Evolutionary conservation across 2,329 filamentous ascomycete species (phyloP).

Genomic region (Talaromyces funiculosus): DNA sequence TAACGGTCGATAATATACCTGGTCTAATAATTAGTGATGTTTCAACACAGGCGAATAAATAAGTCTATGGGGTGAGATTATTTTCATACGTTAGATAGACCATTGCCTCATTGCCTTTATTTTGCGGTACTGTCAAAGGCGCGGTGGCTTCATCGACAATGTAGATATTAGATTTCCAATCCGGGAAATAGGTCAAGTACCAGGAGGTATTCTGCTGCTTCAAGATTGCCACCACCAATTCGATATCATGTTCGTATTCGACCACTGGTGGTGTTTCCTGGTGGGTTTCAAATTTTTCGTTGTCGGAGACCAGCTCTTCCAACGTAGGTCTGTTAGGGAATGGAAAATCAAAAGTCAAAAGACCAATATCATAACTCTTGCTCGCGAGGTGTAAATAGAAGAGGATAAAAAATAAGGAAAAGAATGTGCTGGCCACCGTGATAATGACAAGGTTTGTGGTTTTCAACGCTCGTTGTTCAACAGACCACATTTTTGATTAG

Average conservation of each 20-base stretch:
- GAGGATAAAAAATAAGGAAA: conserved; percentile 3
- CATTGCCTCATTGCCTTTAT: conserved; percentile 51
- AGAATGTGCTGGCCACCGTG: background rate
- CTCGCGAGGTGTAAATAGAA: background rate
- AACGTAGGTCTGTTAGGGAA: background rate
- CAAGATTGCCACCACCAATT: conserved; percentile 11
- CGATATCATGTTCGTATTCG: background rate
- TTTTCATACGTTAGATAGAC: conserved; percentile 46
- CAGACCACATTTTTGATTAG: background rate
- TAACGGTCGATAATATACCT: conserved; percentile 49
- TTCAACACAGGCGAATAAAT: background rate
- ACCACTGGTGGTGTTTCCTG: background rate
- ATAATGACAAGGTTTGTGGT: background rate
- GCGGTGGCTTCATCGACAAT: conserved; percentile 42
- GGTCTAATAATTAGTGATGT: background rate
- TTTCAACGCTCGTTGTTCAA: background rate
- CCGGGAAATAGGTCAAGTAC: conserved; percentile 16
- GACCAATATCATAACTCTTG: background rate
- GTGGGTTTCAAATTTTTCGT: background rate
- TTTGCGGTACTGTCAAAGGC: conserved; percentile 40
- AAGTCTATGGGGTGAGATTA: background rate
- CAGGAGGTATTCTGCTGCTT: conserved; percentile 8
- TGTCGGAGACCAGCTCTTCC: background rate
- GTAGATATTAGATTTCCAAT: conserved; percentile 28
- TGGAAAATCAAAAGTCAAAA: conserved; percentile 2